Conservation (phyloP, 768 basidiomycete genomes). For the Mycena latifolia region DNA sequence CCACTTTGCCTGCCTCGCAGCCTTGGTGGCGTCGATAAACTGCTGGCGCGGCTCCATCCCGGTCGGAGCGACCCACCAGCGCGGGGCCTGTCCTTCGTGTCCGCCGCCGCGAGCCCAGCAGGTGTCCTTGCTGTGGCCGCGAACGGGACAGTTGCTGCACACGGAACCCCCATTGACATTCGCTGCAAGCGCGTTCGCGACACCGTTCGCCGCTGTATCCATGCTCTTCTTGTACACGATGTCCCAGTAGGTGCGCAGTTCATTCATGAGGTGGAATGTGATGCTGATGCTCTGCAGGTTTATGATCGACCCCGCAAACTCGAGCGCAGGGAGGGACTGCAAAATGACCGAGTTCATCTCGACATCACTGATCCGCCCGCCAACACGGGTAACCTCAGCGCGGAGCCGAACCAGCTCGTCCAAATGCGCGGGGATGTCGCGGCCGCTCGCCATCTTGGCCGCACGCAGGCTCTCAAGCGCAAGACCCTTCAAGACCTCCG, state of each 20-base stretch:
- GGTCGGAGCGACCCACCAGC: not conserved
- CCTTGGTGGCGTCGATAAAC: not conserved
- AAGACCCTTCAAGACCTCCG: not conserved
- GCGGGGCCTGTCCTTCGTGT: slow-evolving; percentile 4
- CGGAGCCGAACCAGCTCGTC: not conserved
- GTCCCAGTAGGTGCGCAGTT: not conserved
- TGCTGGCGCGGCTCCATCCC: not conserved
- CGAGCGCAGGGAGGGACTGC: not conserved
- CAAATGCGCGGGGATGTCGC: not conserved
- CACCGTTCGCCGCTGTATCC: not conserved
- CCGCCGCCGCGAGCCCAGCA: slow-evolving; percentile 20
- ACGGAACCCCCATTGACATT: not conserved
- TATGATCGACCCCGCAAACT: slow-evolving; percentile 3
- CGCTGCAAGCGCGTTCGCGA: slow-evolving; percentile 4
- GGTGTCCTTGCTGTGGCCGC: not conserved
- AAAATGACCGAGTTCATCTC: slow-evolving; percentile 13
- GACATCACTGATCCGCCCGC: not conserved
- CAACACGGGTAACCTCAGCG: not conserved
- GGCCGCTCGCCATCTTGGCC: not conserved
- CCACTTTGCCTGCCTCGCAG: not conserved
- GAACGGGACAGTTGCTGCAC: not conserved
- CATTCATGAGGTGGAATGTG: not conserved
- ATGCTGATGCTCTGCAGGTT: not conserved
- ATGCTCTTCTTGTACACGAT: not conserved
- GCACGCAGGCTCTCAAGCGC: not conserved